Evolutionary conservation across 306 rosid genomes (phyloP).

Genomic region (Corylus heterophylla): DNA sequence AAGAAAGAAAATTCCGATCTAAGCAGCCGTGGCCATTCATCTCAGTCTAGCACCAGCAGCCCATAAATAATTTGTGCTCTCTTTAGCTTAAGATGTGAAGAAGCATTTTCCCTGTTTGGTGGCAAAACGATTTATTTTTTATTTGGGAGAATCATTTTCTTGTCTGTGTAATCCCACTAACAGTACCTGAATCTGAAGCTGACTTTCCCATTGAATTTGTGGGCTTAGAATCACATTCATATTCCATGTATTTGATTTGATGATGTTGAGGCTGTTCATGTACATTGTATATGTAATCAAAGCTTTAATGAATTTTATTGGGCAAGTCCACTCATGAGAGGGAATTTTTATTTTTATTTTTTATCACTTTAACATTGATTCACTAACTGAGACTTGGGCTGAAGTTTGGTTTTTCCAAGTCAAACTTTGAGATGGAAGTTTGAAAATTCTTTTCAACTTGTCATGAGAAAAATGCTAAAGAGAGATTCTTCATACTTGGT

Average conservation of each 20-base stretch:
- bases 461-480: no score
- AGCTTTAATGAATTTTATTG: background rate
- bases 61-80: constrained; percentile 25
- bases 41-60: constrained; percentile 55
- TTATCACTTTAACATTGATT: no score
- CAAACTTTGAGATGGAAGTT: no score
- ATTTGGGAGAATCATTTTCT: constrained; percentile 18
- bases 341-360: background rate
- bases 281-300: constrained; percentile 17
- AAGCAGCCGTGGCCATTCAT: constrained; percentile 55
- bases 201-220: constrained; percentile 19
- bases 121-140: constrained; percentile 21
- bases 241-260: background rate
- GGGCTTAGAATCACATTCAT: constrained; percentile 28
- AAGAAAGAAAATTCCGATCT: constrained; percentile 49
- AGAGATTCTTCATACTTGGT: no score
- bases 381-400: no score
- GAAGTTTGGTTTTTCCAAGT: no score
- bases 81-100: constrained; percentile 19
- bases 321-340: background rate
- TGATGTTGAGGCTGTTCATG: background rate
- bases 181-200: background rate
- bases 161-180: constrained; percentile 26
- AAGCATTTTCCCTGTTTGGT: constrained; percentile 13
- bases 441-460: no score